Evolutionary conservation across 257 asterid species (phyloP).

Genomic region (Oldenlandia corymbosa): DNA sequence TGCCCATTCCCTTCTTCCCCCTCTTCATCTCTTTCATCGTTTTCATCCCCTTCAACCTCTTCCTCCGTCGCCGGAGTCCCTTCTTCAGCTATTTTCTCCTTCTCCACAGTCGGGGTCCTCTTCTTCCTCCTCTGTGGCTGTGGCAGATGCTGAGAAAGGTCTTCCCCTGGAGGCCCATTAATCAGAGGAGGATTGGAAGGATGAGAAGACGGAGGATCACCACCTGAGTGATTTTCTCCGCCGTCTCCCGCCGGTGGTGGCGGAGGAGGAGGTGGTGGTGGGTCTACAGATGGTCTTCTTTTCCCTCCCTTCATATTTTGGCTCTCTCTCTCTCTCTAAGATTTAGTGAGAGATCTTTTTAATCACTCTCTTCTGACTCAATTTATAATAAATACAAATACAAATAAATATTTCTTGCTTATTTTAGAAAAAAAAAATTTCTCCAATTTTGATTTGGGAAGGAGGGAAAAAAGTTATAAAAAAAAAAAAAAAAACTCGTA

Average conservation of each 20-base stretch:
- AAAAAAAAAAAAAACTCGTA: no score
- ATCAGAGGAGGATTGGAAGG: background rate
- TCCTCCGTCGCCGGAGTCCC: background rate
- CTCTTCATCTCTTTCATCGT: constrained; percentile 7
- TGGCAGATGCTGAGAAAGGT: background rate
- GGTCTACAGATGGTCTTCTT: constrained; percentile 9
- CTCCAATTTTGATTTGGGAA: background rate
- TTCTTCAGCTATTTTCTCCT: background rate
- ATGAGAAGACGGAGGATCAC: background rate
- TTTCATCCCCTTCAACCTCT: background rate
- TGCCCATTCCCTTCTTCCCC: constrained; percentile 1
- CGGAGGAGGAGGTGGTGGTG: constrained; percentile 1
- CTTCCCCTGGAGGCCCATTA: background rate
- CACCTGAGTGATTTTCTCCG: background rate
- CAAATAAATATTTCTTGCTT: background rate
- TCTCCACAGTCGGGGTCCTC: background rate
- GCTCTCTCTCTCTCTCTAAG: constrained; percentile 5
- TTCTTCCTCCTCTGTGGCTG: background rate
- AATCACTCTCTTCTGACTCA: background rate
- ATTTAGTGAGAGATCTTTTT: background rate
- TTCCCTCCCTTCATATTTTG: constrained; percentile 18
- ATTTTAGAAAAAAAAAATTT: no score
- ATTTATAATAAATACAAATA: background rate
- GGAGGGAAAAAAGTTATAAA: background rate
- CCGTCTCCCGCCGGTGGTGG: background rate